phyloP scores from a whole-genome alignment of 257 asterid species.

The Solanum appendiculatum region DNA sequence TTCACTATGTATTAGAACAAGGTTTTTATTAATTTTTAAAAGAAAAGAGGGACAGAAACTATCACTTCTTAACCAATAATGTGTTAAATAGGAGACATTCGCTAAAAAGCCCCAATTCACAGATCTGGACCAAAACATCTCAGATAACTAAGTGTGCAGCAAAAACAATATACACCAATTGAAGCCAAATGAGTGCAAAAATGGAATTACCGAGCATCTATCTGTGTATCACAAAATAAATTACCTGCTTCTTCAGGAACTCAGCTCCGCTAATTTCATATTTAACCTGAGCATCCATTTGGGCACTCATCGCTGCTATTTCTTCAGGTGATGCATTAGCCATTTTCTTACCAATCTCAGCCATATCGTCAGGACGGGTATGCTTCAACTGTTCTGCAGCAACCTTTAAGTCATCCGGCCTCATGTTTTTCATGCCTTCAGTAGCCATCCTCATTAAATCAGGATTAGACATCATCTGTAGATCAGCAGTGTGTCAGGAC shows the following conservation, averaged over 20 bases:
- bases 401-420: slow-evolving; percentile 73
- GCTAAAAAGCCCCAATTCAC: not conserved
- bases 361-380: slow-evolving; percentile 85
- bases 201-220: not conserved
- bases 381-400: slow-evolving; percentile 96
- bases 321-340: slow-evolving; percentile 93
- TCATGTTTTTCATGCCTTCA: slow-evolving; percentile 84
- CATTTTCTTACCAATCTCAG: slow-evolving; percentile 83
- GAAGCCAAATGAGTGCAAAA: not conserved
- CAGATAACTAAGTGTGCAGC: not conserved
- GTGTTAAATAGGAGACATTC: not conserved
- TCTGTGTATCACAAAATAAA: not conserved
- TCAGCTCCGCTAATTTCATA: slow-evolving; percentile 76
- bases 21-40: not conserved
- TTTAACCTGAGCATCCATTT: slow-evolving; percentile 67
- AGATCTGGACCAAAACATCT: not conserved
- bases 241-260: slow-evolving; percentile 90
- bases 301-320: slow-evolving; percentile 69
- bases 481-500: slow-evolving; percentile 3
- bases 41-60: not conserved
- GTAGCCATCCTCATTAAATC: slow-evolving; percentile 88
- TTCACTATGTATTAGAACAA: not conserved
- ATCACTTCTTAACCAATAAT: not conserved
- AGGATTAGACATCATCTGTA: slow-evolving; percentile 99
- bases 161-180: not conserved